Percentiles rank a stretch among this genome's conserved stretches.
Conservation (phyloP, 179 eudicot genomes). For the Silene coronaria region DNA sequence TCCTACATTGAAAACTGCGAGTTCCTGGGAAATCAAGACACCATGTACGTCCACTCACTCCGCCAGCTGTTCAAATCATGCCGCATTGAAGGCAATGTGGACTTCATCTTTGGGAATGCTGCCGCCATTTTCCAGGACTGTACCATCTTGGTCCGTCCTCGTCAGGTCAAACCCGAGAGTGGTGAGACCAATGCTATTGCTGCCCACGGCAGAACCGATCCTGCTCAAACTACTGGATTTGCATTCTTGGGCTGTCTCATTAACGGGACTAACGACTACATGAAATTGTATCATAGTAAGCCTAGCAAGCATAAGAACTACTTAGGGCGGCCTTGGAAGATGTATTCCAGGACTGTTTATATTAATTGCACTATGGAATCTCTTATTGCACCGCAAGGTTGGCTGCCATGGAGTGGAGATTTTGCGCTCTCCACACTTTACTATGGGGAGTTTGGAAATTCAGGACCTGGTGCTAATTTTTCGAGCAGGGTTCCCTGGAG, state of each 20-base stretch:
- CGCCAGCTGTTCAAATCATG: slow-evolving; percentile 37
- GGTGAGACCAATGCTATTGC: slow-evolving; percentile 31
- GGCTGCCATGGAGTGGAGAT: slow-evolving; percentile 32
- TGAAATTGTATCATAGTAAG: slow-evolving; percentile 17
- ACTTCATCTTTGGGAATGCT: slow-evolving; percentile 42
- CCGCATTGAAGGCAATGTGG: slow-evolving; percentile 33
- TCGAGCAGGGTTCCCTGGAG: slow-evolving; percentile 31
- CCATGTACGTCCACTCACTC: slow-evolving; percentile 35
- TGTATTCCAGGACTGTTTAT: slow-evolving; percentile 29
- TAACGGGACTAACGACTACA: slow-evolving; percentile 18
- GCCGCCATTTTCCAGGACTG: slow-evolving; percentile 40
- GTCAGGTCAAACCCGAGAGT: slow-evolving; percentile 21
- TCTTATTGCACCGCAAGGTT: slow-evolving; percentile 24
- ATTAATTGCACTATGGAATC: slow-evolving; percentile 23
- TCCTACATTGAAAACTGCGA: slow-evolving; percentile 29
- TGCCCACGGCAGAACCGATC: slow-evolving; percentile 34
- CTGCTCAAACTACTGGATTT: slow-evolving; percentile 33
- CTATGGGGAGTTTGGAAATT: slow-evolving; percentile 31
- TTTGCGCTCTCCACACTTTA: slow-evolving; percentile 30
- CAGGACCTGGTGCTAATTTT: slow-evolving; percentile 29
- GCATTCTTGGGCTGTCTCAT: slow-evolving; percentile 24
- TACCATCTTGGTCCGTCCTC: slow-evolving; percentile 33
- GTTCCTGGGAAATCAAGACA: slow-evolving; percentile 42
- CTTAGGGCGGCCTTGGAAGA: slow-evolving; percentile 22
- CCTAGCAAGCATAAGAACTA: slow-evolving; percentile 27